phyloP scores from a whole-genome alignment of 2,329 filamentous ascomycete species.

The Trichoderma lentiforme region DNA sequence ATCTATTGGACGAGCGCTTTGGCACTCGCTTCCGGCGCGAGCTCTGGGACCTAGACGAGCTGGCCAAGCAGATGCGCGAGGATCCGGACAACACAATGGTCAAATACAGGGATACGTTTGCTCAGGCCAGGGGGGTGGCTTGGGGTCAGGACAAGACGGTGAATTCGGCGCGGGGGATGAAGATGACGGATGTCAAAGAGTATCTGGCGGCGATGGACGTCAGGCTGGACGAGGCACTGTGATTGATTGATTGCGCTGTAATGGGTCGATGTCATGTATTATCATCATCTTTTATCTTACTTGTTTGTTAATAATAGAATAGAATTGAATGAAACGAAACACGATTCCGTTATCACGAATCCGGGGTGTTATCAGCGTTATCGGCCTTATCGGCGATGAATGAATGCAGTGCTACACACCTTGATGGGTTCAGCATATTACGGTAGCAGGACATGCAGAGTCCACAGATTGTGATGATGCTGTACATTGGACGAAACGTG shows the following conservation, averaged over 20 bases:
- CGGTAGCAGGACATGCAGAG: background rate
- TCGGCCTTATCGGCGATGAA: background rate
- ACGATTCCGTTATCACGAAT: background rate
- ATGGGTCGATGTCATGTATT: background rate
- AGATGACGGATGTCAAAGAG: slow-evolving; percentile 40
- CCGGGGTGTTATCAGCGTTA: background rate
- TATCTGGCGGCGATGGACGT: slow-evolving; percentile 32
- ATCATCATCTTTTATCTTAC: background rate
- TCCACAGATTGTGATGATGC: background rate
- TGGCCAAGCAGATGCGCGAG: slow-evolving; percentile 44
- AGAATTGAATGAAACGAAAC: background rate
- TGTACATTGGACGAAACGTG: background rate
- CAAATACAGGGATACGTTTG: slow-evolving; percentile 63
- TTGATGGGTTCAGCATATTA: background rate
- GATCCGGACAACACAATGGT: slow-evolving; percentile 46
- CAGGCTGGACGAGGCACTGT: background rate
- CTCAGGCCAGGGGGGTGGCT: slow-evolving; percentile 53
- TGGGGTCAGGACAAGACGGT: slow-evolving; percentile 55
- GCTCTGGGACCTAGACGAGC: slow-evolving; percentile 44
- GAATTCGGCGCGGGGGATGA: slow-evolving; percentile 49
- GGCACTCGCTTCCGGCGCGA: slow-evolving; percentile 43
- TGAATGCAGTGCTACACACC: background rate
- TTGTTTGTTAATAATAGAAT: background rate
- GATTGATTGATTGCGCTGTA: background rate
- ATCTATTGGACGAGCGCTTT: slow-evolving; percentile 46